A percentile compares a stretch with the other conserved stretches of the same genome.
Evolutionary conservation across 768 basidiomycete genomes (phyloP).

Genomic region (Naganishia onofrii): DNA sequence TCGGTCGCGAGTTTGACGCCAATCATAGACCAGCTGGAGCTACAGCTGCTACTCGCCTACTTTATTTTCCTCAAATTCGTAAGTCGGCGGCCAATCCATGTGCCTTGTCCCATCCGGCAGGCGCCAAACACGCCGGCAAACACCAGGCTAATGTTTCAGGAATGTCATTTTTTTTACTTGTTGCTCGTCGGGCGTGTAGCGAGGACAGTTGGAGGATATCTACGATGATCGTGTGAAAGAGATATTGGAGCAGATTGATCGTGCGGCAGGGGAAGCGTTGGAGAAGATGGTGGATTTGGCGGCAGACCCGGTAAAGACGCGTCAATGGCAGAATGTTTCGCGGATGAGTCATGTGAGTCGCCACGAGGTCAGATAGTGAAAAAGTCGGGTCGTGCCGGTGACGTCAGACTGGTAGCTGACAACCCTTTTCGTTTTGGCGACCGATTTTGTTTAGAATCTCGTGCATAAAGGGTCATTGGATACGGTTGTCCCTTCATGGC

Average conservation of each 20-base stretch:
- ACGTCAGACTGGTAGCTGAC: not conserved
- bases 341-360: not conserved
- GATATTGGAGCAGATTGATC: not conserved
- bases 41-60: not conserved
- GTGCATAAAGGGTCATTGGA: not conserved
- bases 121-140: no score
- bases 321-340: not conserved
- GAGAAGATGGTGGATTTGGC: not conserved
- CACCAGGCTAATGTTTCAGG: no score
- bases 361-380: no score
- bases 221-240: not conserved
- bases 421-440: not conserved
- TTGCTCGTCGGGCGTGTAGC: not conserved
- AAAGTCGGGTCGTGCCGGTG: no score
- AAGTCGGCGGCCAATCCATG: not conserved
- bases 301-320: not conserved
- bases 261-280: not conserved
- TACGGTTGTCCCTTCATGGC: not conserved
- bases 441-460: not conserved
- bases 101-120: no score
- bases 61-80: slow-evolving; percentile 1
- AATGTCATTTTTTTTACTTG: no score
- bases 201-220: not conserved
- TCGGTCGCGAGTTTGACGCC: not conserved
- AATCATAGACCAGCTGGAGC: not conserved